Percentiles rank a stretch among this genome's conserved stretches.
These are phyloP conservation scores for Wickerhamiella spandovensis DNA, from an alignment of 805 yeast species.

Conservation along the genomic window DNA sequence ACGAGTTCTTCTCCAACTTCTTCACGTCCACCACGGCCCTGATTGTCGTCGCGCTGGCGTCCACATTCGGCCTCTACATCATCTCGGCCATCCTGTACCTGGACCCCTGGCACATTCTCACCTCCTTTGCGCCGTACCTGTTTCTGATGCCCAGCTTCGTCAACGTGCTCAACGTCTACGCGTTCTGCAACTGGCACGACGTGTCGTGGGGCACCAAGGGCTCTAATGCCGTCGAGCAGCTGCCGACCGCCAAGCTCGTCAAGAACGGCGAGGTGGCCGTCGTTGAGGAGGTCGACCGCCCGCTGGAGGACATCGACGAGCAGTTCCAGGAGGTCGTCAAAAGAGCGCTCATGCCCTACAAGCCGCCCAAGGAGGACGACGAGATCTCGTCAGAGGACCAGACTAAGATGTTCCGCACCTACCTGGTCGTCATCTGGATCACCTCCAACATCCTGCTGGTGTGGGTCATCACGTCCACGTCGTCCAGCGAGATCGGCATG, in stretches of 20 bases:
- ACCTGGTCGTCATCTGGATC: constrained; percentile 28
- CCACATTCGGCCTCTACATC: constrained; percentile 50
- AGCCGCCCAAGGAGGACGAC: constrained; percentile 24
- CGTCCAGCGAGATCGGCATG: constrained; percentile 24
- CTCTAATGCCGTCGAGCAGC: constrained; percentile 37
- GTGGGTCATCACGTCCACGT: constrained; percentile 27
- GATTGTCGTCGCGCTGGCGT: constrained; percentile 44
- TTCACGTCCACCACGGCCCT: constrained; percentile 36
- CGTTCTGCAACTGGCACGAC: constrained; percentile 60
- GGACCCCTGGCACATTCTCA: constrained; percentile 56
- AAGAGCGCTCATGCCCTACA: constrained; percentile 40
- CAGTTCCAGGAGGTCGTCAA: constrained; percentile 34
- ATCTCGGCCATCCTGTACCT: constrained; percentile 44
- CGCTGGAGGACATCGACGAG: constrained; percentile 39
- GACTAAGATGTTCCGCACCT: constrained; percentile 30
- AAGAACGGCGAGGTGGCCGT: constrained; percentile 42
- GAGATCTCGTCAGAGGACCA: constrained; percentile 24
- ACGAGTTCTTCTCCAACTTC: constrained; percentile 23
- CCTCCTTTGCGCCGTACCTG: constrained; percentile 32
- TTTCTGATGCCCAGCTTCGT: constrained; percentile 26
- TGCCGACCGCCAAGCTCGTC: constrained; percentile 38
- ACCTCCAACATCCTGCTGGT: constrained; percentile 27
- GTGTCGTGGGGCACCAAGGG: constrained; percentile 71
- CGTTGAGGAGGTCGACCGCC: constrained; percentile 37
- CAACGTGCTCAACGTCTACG: constrained; percentile 46